phyloP scores from a whole-genome alignment of 441 rosid species.

The Capsella rubella region DNA sequence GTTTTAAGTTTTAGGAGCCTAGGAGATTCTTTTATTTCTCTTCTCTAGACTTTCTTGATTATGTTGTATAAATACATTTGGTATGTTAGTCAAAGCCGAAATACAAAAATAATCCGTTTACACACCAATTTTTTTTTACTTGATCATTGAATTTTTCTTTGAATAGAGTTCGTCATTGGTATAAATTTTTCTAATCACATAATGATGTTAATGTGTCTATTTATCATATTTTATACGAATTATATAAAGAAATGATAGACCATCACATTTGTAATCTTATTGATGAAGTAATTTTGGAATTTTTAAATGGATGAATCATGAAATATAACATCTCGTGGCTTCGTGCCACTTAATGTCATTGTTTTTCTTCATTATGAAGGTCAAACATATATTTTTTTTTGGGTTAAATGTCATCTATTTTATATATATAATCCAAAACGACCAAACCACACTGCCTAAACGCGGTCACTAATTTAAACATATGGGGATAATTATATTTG shows the following conservation, averaged over 20 bases:
- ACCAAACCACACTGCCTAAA: neutral
- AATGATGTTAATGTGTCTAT: no score
- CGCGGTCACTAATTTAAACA: no score
- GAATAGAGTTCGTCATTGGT: no score
- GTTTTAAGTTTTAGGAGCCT: neutral
- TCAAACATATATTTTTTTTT: neutral
- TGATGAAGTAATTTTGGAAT: no score
- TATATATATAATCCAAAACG: neutral
- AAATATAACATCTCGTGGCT: neutral
- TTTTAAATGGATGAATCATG: neutral
- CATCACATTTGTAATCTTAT: no score
- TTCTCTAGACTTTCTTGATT: slow-evolving; percentile 15
- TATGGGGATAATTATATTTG: neutral
- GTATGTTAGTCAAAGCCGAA: neutral
- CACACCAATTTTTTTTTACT: neutral
- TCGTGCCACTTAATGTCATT: neutral
- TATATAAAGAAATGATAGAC: no score
- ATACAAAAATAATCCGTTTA: neutral
- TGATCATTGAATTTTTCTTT: no score
- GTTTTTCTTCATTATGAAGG: neutral
- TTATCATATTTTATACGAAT: no score
- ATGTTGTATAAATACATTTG: neutral
- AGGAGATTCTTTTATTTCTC: slow-evolving; percentile 32
- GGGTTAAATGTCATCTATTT: neutral
- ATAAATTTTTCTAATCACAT: no score